A percentile compares a stretch with the other conserved stretches of the same genome.
Conservation (phyloP, 2,329 filamentous ascomycete genomes). For the Diaporthe sp. region DNA sequence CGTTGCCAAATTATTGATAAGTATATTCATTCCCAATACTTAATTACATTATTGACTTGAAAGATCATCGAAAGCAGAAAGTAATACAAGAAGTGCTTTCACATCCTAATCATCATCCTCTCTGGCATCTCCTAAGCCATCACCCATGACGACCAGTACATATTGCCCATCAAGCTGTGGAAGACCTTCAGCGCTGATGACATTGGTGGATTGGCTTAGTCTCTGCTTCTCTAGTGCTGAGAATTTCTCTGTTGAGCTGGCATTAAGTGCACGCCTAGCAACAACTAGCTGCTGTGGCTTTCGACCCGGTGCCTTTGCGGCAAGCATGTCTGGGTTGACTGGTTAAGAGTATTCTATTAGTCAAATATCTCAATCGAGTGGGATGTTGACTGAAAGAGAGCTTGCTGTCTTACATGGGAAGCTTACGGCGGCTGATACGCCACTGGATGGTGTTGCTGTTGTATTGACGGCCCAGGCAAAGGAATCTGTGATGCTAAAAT, state of each 20-base stretch:
- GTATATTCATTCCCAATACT: too few species aligned
- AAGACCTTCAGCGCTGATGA: not conserved
- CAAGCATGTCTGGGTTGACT: constrained; percentile 8
- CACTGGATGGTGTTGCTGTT: not conserved
- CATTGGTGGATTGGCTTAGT: not conserved
- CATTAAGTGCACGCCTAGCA: not conserved
- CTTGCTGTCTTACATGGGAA: not conserved
- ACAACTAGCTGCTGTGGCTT: not conserved
- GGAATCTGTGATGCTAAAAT: not conserved
- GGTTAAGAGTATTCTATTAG: not conserved
- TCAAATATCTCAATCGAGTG: too few species aligned
- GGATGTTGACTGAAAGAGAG: rapidly evolving
- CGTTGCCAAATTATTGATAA: too few species aligned
- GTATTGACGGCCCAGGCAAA: constrained; percentile 3
- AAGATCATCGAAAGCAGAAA: too few species aligned
- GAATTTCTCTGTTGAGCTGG: constrained; percentile 11
- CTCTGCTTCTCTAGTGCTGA: not conserved
- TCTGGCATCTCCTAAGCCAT: not conserved
- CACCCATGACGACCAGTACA: not conserved
- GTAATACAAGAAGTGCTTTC: not conserved
- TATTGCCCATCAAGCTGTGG: constrained; percentile 14
- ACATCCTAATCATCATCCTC: not conserved
- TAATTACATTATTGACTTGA: too few species aligned
- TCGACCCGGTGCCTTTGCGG: not conserved
- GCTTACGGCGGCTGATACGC: not conserved